Evolutionary conservation across 2,329 filamentous ascomycete species (phyloP).

Genomic region (Trichothecium roseum): DNA sequence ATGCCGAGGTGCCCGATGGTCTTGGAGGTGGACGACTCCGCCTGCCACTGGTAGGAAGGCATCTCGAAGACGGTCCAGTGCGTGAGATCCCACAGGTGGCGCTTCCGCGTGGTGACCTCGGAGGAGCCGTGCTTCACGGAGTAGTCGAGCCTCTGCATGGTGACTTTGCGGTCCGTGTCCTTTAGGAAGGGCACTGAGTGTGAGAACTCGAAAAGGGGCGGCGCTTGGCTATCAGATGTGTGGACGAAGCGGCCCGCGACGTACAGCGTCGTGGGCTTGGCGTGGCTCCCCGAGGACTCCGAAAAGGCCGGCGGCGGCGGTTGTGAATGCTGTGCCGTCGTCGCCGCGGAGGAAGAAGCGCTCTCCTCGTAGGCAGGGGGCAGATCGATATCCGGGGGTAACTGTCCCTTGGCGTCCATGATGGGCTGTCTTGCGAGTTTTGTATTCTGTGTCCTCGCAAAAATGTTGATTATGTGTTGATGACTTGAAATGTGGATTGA

Average conservation of each 20-base stretch:
- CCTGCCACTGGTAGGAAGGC: slow-evolving; percentile 20
- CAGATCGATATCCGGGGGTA: no score
- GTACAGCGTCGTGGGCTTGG: slow-evolving; percentile 19
- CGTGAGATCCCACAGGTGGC: slow-evolving; percentile 23
- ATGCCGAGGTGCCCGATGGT: slow-evolving; percentile 18
- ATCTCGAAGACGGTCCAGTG: slow-evolving; percentile 16
- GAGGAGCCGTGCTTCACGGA: slow-evolving; percentile 10
- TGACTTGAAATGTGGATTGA: no score
- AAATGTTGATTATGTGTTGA: no score
- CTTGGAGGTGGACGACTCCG: slow-evolving; percentile 18
- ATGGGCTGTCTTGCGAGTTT: no score
- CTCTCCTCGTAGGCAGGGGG: no score
- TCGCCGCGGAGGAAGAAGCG: no score
- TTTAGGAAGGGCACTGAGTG: slow-evolving; percentile 20
- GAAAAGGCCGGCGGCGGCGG: no score
- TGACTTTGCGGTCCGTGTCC: slow-evolving; percentile 19
- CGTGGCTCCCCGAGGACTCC: neutral
- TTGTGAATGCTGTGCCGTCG: no score
- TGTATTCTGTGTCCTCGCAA: no score
- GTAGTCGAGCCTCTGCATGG: slow-evolving; percentile 20
- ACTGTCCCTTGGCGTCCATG: no score
- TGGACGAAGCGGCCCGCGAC: slow-evolving; percentile 23
- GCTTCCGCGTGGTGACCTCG: slow-evolving; percentile 15
- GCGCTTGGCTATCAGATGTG: slow-evolving; percentile 14
- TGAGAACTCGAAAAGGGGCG: slow-evolving; percentile 24